A percentile compares a stretch with the other conserved stretches of the same genome.
Conservation (phyloP, 495 filamentous ascomycete genomes). For the Xylaria scruposa region DNA sequence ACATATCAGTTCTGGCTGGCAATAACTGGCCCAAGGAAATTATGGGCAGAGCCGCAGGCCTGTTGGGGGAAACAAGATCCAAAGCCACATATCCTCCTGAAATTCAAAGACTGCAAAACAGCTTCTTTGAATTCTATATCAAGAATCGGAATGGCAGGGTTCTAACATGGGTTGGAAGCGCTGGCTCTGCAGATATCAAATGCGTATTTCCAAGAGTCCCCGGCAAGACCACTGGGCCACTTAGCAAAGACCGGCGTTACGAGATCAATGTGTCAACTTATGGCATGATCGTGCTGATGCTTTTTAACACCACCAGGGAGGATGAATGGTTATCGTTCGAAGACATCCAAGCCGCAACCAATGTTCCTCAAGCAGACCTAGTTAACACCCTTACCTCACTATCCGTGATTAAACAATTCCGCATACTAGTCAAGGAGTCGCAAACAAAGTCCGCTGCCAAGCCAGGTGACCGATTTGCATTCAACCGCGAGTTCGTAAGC, state of each 20-base stretch:
- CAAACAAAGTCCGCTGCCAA: slow-evolving; percentile 78
- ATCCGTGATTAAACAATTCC: slow-evolving; percentile 82
- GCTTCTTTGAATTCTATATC: slow-evolving; percentile 90
- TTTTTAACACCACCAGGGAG: slow-evolving; percentile 81
- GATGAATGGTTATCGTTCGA: slow-evolving; percentile 75
- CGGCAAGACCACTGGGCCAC: slow-evolving; percentile 64
- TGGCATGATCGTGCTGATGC: slow-evolving; percentile 84
- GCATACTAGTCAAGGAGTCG: slow-evolving; percentile 82
- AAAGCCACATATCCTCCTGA: slow-evolving; percentile 74
- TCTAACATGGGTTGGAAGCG: slow-evolving; percentile 76
- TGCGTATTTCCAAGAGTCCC: slow-evolving; percentile 74
- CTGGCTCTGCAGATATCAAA: slow-evolving; percentile 84
- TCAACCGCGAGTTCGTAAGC: slow-evolving; percentile 83
- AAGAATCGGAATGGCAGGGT: slow-evolving; percentile 84
- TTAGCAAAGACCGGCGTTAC: slow-evolving; percentile 76
- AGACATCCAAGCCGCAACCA: slow-evolving; percentile 83
- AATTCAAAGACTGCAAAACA: slow-evolving; percentile 78
- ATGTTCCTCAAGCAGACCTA: slow-evolving; percentile 80
- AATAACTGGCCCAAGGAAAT: slow-evolving; percentile 94
- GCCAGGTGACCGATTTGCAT: slow-evolving; percentile 78
- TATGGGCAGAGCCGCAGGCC: slow-evolving; percentile 59
- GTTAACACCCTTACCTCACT: slow-evolving; percentile 83
- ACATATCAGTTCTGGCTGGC: slow-evolving; percentile 83
- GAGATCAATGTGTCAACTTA: slow-evolving; percentile 94
- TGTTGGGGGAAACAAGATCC: slow-evolving; percentile 57